Base-by-base conservation (phyloP, 2,329 filamentous ascomycete species). In the Hypoxylon sp. region DNA sequence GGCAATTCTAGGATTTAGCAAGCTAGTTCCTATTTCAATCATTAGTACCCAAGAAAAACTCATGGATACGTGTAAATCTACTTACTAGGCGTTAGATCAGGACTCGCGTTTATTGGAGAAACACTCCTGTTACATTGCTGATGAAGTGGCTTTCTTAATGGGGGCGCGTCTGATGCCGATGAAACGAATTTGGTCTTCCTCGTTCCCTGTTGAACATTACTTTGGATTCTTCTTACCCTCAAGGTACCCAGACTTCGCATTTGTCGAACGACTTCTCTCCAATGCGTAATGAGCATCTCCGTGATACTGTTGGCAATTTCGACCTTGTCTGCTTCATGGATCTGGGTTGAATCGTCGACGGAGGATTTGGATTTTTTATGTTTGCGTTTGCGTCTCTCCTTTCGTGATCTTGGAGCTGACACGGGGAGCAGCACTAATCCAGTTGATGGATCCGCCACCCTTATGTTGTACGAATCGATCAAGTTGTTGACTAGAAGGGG, bases 281-380 rank as follows among this genome's bases (percentile, higher is more conserved):
- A 89, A 55, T 87, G 78, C 1, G 78, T 72, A 37, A 88, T 82
- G 4, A 89, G 70, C 83, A 88, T 87, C 65, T 87, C 82, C 0
- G 82, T 73, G 20, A 88, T 78, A 21, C 71, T 70, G 51, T 83
- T 86, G 7, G 82, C 83, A 44, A 84, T 69, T 32, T 77, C 73
- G 15, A 85, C 73, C 58, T 82, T 86, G 69, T 85, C 78, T 12
- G 86, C 68, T 0, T 69, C 65, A 3, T 71, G 63, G 2, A 68
- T 51, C 0, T 63, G 56, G 1, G 52, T 40, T 3, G 57, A 47
- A 15, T 49, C 53, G 9, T 64, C 63, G 2, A 63, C 57, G 5
- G 48, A 29, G 1, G 42, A 32, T 50, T 60, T 67, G 30, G 51
- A 46, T 26, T 62, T 69, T 57, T 67, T 73, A 26, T 67, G 70